Base-by-base conservation (phyloP, 345 rosid species). In the Cardamine resedifolia region DNA sequence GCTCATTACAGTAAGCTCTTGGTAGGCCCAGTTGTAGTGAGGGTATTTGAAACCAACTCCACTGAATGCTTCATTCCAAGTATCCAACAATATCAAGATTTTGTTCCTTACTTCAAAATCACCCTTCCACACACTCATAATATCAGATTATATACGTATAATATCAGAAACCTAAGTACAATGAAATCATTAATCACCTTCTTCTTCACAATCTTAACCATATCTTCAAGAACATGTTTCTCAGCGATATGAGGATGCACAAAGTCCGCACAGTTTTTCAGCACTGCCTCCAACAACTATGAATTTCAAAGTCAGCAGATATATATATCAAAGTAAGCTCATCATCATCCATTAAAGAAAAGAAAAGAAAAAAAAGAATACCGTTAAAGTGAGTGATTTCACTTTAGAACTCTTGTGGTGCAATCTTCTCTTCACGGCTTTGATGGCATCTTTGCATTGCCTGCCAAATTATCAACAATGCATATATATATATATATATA, bases 51-150 rank as follows among this genome's bases (percentile, higher is more conserved):
- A 85, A 71, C 88, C 75, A 5, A 85, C 85, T 49, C 91, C 98
- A 53, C 89, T 90, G 80, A 96, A 92, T 63, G 97, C 98, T 79
- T 87, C 97, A 76, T 92, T 90, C 99, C 99, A 96, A 62, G 96
- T 83, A 70, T 96, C 96, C 84, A 96, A 72, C 83, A 96, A 82
- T 36, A 75, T 77, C 83, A 96, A 80, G 51, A 89, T 81, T 81
- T 79, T 96, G 78, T 89, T 86, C 67, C 96, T 85, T 48, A 96
- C 96, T 61, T 84, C 81, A 82, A 79, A 86, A 72, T 96, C 95
- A 23, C 90, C 74, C 97, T 92, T 79, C 76, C 58, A 64, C 30
- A 56, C 52, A 6, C 3, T 15, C 19, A n/a, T 9, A 2, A 43
- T 43, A n/a, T n/a, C 48, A 43, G 18, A n/a, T 43, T 15, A 4